Base-by-base conservation (phyloP, 2,329 filamentous ascomycete species). In the Amesomyces nigricolor region DNA sequence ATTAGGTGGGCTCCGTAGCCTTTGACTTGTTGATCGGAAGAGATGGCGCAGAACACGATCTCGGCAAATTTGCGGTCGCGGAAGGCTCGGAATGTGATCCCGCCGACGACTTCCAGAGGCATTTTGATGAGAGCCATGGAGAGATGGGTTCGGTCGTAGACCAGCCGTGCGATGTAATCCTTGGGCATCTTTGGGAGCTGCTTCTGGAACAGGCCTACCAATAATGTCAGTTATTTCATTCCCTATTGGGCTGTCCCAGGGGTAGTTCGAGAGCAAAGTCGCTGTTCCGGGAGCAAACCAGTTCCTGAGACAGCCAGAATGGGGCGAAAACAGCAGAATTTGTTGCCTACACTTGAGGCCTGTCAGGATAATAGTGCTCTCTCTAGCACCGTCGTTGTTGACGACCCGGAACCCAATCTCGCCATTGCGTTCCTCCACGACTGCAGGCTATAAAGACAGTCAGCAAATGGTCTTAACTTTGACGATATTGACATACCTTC, bases 171-270 rank as follows among this genome's bases (percentile, higher is more conserved):
- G 64, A 99, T 97, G 70, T 99, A 99, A 68, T 97, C 94, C 71
- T 97, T 96, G 14, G 94, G 94, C 94, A 99, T 99, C 72, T 97
- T 97, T 0, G 94, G 94, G 4, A 99, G 78, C 68, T 99, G 94
- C 66, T 97, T 97, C 70, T 99, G 94, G 66, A 99, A 97, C 61
- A 99, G 95, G 68, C 22, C 22, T 26, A 26, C 22, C 22, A 26
- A 26, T 4, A 26, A 3, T 26, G 22, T 26, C 22, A 26, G 22
- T 26, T 26, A 26, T 26, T 26, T 26, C 6, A 5, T 5, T 22
- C 22, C 22, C 5, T 5, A 22, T 22, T 5, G 3, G 22, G 22
- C 5, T 22, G 3, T 3, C 5, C 5, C 5, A 22, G 22, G 22
- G 22, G 22, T 5, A 22, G 22, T 22, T 22, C 22, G 22, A 5